Conservation (phyloP, 306 rosid genomes). For the Herpetospermum pedunculosum region DNA sequence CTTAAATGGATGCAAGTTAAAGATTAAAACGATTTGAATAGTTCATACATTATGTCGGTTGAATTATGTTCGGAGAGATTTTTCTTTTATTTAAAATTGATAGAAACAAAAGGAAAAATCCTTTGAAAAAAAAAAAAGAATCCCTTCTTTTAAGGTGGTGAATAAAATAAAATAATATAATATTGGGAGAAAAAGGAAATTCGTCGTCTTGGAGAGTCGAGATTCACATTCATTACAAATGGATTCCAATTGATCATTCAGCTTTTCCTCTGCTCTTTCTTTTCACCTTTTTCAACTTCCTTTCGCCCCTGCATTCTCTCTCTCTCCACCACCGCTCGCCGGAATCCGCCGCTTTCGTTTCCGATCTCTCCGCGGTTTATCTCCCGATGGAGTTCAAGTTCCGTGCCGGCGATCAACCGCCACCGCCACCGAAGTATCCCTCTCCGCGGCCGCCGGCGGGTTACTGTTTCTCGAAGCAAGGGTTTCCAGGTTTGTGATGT, state of each 20-base stretch:
- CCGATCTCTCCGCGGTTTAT: background rate
- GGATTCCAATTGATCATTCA: background rate
- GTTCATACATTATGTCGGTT: no score
- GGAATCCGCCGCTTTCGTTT: background rate
- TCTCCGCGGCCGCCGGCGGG: background rate
- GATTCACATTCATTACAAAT: background rate
- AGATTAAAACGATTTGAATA: no score
- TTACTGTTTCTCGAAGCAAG: background rate
- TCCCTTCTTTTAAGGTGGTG: background rate
- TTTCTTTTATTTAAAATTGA: no score
- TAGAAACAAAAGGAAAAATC: background rate
- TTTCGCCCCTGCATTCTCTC: no score
- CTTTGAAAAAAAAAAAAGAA: background rate
- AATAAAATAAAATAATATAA: background rate
- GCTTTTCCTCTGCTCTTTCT: background rate
- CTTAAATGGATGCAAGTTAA: no score
- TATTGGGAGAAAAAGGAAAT: background rate
- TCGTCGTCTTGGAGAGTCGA: background rate
- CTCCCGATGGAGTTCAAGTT: constrained; percentile 3
- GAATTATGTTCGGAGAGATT: no score
- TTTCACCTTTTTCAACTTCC: no score
- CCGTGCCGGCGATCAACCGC: background rate
- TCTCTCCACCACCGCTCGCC: background rate
- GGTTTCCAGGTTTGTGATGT: background rate
- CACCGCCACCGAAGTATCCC: background rate